Conservation (phyloP, 768 basidiomycete species). For the Jaapia argillacea region DNA sequence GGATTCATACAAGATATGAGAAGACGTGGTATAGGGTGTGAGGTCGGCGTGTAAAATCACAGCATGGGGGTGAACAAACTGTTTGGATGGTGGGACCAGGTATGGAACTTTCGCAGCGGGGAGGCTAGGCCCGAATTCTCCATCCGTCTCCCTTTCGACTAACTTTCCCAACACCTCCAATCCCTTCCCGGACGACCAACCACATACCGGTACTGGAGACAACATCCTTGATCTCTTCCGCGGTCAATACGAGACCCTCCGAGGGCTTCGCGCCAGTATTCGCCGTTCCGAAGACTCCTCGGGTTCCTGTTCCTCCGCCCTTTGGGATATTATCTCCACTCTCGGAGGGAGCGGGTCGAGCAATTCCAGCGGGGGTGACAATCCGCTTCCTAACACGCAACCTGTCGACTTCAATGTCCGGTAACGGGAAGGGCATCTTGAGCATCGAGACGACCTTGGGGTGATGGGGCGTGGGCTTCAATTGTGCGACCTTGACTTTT, state of each 20-base stretch:
- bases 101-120: too few relatives aligned
- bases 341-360: conserved; percentile 13
- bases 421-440: conserved; percentile 83
- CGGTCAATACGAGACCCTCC: conserved; percentile 57
- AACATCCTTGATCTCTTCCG: conserved; percentile 91
- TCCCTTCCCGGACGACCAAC: conserved; percentile 88
- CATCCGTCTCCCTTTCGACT: conserved; percentile 72
- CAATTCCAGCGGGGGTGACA: conserved; percentile 23
- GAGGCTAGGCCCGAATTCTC: conserved; percentile 61
- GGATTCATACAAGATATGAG: too few relatives aligned
- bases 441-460: conserved; percentile 90
- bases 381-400: conserved; percentile 43
- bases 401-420: conserved; percentile 66
- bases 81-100: too few relatives aligned
- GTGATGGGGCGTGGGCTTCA: conserved; percentile 91
- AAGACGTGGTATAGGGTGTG: too few relatives aligned
- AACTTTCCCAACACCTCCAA: conserved; percentile 80
- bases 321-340: conserved; percentile 3
- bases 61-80: too few relatives aligned
- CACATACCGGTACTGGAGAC: conserved; percentile 83
- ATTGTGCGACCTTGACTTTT: conserved; percentile 65
- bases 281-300: neutral
- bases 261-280: conserved; percentile 6
- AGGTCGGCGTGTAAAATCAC: too few relatives aligned
- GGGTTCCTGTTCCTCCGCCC: neutral